Percentiles rank a stretch among this genome's conserved stretches.
phyloP scores from a whole-genome alignment of 2,329 filamentous ascomycete species.

The Samsoniella hepiali region DNA sequence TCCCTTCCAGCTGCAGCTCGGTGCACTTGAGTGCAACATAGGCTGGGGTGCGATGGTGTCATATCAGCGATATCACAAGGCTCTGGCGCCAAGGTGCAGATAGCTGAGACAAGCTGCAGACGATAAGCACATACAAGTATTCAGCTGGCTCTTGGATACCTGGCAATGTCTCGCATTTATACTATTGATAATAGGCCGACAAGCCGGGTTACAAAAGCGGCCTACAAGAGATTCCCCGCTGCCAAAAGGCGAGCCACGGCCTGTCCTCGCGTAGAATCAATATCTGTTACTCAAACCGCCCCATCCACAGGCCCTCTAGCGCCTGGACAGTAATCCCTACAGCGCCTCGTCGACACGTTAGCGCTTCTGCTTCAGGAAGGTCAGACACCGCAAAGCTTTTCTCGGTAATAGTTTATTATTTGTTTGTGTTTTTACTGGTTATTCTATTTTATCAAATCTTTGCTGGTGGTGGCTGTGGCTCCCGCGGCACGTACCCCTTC shows the following conservation, averaged over 20 bases:
- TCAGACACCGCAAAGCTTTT: background rate
- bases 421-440: background rate
- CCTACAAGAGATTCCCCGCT: background rate
- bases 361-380: slow-evolving; percentile 10
- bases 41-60: background rate
- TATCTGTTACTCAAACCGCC: slow-evolving; percentile 7
- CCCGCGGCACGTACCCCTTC: background rate
- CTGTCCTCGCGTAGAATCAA: background rate
- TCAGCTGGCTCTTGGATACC: background rate
- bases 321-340: background rate
- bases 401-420: background rate
- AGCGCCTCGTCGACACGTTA: background rate
- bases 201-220: background rate
- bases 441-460: background rate
- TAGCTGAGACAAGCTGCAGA: slow-evolving; percentile 1
- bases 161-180: background rate
- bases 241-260: background rate
- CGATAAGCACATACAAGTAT: background rate
- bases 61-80: background rate
- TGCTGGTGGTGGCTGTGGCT: slow-evolving; percentile 1
- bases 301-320: slow-evolving; percentile 2
- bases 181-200: background rate
- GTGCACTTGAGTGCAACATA: background rate
- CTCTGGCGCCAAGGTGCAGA: background rate
- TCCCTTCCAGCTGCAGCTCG: background rate